phyloP scores from a whole-genome alignment of 352 stramenopile genomes.

The Pythium plurisporium region DNA sequence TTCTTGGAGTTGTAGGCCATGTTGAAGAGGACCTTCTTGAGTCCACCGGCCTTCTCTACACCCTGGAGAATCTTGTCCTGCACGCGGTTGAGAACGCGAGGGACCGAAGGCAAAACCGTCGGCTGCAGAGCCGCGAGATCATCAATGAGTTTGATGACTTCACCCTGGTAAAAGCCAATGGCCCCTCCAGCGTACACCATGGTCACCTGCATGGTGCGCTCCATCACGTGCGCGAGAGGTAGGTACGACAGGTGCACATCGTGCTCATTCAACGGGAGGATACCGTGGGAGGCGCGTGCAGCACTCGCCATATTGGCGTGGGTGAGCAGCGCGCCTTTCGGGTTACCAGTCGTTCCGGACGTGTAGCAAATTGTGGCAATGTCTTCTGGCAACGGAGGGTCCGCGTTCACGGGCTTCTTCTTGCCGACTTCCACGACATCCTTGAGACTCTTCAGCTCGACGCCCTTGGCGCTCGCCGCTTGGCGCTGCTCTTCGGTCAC shows the following conservation, averaged over 20 bases:
- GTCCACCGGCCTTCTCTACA: slow-evolving; percentile 23
- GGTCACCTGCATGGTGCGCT: slow-evolving; percentile 82
- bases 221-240: slow-evolving; percentile 95
- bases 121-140: slow-evolving; percentile 89
- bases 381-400: slow-evolving; percentile 57
- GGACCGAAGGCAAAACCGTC: slow-evolving; percentile 89
- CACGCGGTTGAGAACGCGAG: slow-evolving; percentile 88
- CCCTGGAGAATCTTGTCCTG: slow-evolving; percentile 79
- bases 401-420: slow-evolving; percentile 36
- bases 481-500: slow-evolving; percentile 31
- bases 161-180: slow-evolving; percentile 72
- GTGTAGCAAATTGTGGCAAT: slow-evolving; percentile 92
- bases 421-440: slow-evolving; percentile 37
- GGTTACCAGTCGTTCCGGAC: slow-evolving; percentile 65
- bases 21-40: slow-evolving; percentile 36
- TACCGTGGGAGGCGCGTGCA: slow-evolving; percentile 19
- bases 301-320: slow-evolving; percentile 53
- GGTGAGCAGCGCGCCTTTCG: slow-evolving; percentile 65
- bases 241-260: slow-evolving; percentile 80
- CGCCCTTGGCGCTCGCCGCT: slow-evolving; percentile 28
- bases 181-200: slow-evolving; percentile 80
- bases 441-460: slow-evolving; percentile 39
- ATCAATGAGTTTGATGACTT: slow-evolving; percentile 89
- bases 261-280: slow-evolving; percentile 23
- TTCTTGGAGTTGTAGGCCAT: slow-evolving; percentile 44